Conservation (phyloP, 2,329 filamentous ascomycete species). For the Hymenoscyphus scutula region DNA sequence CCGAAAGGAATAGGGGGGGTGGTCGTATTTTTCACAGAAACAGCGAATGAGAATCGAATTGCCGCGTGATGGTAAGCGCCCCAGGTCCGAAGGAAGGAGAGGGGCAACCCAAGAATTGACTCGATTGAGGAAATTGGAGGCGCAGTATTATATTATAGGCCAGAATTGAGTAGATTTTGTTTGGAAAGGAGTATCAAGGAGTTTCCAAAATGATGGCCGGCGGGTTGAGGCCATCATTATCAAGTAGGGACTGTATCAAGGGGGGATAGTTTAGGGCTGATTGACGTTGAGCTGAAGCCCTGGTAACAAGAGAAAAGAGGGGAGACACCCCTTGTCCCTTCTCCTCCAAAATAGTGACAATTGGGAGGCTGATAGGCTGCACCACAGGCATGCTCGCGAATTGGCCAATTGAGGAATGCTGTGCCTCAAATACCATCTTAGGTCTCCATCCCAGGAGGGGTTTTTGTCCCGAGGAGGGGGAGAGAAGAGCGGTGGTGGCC, state of each 20-base stretch:
- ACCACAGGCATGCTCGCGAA: conserved; percentile 10
- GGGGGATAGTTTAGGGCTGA: conserved; percentile 10
- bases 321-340: neutral
- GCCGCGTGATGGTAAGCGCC: neutral
- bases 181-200: neutral
- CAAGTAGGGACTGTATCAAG: neutral
- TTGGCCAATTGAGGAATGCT: conserved; percentile 14
- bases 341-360: conserved; percentile 12
- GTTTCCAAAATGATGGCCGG: neutral
- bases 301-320: neutral
- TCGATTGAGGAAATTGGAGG: neutral
- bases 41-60: neutral
- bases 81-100: neutral
- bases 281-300: conserved; percentile 9
- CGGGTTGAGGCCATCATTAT: conserved; percentile 11
- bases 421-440: neutral
- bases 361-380: conserved; percentile 7
- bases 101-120: neutral
- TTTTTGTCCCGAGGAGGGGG: neutral
- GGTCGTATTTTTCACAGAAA: neutral
- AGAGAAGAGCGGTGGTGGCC: neutral
- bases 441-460: neutral
- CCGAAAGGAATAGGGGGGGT: neutral
- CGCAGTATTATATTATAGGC: neutral
- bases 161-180: neutral